These are phyloP conservation scores for Dothiorella sarmentorum DNA, from an alignment of 2,329 filamentous ascomycete genomes.

Conservation along the genomic window DNA sequence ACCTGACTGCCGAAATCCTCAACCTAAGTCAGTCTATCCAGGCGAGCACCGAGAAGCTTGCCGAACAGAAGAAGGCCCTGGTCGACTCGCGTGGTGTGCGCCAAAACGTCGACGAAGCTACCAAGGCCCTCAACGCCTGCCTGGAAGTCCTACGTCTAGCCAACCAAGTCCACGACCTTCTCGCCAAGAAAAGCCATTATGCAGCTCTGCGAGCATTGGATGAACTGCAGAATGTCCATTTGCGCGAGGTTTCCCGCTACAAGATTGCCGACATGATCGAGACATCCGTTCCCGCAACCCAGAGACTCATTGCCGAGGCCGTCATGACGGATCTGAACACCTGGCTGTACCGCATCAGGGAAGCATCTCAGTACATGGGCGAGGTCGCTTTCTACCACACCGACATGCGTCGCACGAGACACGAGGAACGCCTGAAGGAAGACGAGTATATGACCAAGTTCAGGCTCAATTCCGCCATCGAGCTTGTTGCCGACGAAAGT, in stretches of 20 bases:
- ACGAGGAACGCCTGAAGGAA: conserved; percentile 76
- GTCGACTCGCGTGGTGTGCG: conserved; percentile 89
- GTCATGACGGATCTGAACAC: conserved; percentile 97
- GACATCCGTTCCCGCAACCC: conserved; percentile 87
- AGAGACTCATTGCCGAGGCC: conserved; percentile 89
- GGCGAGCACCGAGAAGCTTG: conserved; percentile 87
- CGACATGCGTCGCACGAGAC: conserved; percentile 75
- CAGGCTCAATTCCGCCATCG: conserved; percentile 91
- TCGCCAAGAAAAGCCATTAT: conserved; percentile 93
- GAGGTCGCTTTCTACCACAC: conserved; percentile 98
- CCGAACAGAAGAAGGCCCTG: conserved; percentile 88
- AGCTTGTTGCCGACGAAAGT: conserved; percentile 89
- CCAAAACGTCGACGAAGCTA: conserved; percentile 93
- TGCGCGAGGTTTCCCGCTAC: conserved; percentile 91
- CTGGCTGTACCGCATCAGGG: conserved; percentile 91
- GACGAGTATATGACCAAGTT: conserved; percentile 75
- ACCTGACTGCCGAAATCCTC: conserved; percentile 84
- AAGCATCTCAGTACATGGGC: conserved; percentile 92
- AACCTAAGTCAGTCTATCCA: conserved; percentile 93
- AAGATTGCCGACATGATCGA: conserved; percentile 95
- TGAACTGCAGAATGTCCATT: conserved; percentile 91
- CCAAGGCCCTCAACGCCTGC: conserved; percentile 82
- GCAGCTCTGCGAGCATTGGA: conserved; percentile 89
- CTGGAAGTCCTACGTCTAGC: conserved; percentile 87
- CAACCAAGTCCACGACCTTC: conserved; percentile 88